These are phyloP conservation scores for Vigna angularis DNA, from an alignment of 306 rosid species.

Conservation along the genomic window DNA sequence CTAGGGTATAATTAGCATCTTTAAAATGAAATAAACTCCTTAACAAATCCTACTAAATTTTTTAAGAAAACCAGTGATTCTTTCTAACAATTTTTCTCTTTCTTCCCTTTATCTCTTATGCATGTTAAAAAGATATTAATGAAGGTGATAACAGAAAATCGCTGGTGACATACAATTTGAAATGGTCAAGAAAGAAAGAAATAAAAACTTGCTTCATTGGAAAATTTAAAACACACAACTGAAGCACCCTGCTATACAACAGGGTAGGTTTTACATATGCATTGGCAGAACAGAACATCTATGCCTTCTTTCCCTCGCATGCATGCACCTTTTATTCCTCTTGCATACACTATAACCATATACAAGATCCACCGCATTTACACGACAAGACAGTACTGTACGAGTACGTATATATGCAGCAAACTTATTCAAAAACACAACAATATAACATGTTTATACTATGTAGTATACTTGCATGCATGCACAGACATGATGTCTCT, in stretches of 20 bases:
- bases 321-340: slow-evolving; percentile 5
- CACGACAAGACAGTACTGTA: background rate
- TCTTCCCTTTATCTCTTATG: no score
- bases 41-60: no score
- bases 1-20: no score
- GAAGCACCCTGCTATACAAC: background rate
- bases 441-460: no score
- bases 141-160: no score
- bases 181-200: background rate
- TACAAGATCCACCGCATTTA: background rate
- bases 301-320: background rate
- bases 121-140: no score
- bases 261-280: background rate
- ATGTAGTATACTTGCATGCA: background rate
- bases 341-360: background rate
- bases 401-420: background rate
- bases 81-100: no score
- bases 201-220: background rate
- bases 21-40: no score
- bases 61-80: no score
- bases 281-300: background rate
- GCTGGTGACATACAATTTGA: no score
- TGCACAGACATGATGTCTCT: background rate
- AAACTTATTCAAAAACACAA: slow-evolving; percentile 6
- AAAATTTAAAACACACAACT: background rate